Base-by-base conservation (phyloP, 2,329 filamentous ascomycete genomes). In the Periconia sp. region DNA sequence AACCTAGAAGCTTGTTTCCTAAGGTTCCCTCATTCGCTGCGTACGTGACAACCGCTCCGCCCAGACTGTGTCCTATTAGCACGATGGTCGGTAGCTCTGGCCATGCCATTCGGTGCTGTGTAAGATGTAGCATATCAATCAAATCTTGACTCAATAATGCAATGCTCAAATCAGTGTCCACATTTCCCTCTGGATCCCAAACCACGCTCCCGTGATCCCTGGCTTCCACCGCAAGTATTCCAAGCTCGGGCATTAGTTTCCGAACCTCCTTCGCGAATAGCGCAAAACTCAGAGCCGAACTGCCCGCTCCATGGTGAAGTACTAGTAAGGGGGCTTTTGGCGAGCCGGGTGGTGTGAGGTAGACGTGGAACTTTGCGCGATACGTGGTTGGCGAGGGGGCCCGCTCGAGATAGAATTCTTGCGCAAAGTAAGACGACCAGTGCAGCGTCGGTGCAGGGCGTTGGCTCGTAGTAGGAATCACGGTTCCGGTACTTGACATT, bases 221-320 rank as follows among this genome's bases (percentile, higher is more conserved):
- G 33, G 91, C 92, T 67, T 97, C 92, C 9, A 92, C 68, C 3
- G 90, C 89, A 15, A 99, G 78, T 28, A 97, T 81, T 1, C 94
- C 95, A 3, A 92, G 88, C 5, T 83, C 78, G 0, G 94, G 89
- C 29, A 96, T 76, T 5, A 83, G 78, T 66, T 87, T 89, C 39
- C 86, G 82, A 48, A 97, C 84, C 66, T 95, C 88, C 31, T 83
- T 79, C 2, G 86, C 84, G 48, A 95, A 84, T 4, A 89, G 78
- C 4, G 92, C 92, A 71, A 97, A 99, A 2, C 91, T 95, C 45
- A 97, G 81, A 5, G 88, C 95, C 0, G 92, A 96, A 4, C 92
- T 95, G 12, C 94, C 94, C 28, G 89, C 94, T 26, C 94, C 94
- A 72, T 99, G 94, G 66, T 99, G 94, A 72, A 88, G 89, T 46